A percentile compares a stretch with the other conserved stretches of the same genome.
Evolutionary conservation across 345 rosid species (phyloP).

Genomic region (Ricinus communis): DNA sequence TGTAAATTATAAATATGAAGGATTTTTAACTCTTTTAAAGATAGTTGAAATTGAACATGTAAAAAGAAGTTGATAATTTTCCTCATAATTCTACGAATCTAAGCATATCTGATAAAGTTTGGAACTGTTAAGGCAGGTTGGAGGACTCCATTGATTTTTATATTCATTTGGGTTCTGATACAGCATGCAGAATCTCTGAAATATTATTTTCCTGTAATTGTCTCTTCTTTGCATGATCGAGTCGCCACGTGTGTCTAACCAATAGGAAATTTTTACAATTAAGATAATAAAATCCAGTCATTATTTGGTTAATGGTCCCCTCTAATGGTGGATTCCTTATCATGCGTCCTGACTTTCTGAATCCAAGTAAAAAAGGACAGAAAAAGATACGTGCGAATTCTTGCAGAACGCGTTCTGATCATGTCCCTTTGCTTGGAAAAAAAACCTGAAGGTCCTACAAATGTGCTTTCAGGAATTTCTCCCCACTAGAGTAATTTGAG

Average conservation of each 20-base stretch:
- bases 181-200: background rate
- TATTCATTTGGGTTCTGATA: no score
- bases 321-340: background rate
- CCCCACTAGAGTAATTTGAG: background rate
- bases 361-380: background rate
- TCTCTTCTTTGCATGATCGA: slow-evolving; percentile 9
- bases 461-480: background rate
- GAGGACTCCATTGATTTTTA: no score
- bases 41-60: no score
- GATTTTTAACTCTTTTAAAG: no score
- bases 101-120: no score
- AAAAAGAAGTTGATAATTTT: no score
- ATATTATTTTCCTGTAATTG: background rate
- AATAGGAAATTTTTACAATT: background rate
- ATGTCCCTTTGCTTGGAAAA: background rate
- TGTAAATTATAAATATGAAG: no score
- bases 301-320: background rate
- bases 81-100: no score
- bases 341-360: background rate
- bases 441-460: background rate
- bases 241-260: slow-evolving; percentile 5
- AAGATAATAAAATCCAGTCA: background rate
- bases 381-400: background rate
- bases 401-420: background rate
- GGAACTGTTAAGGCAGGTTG: no score